Percentiles rank a stretch among this genome's conserved stretches.
These are phyloP conservation scores for Microglena sp. DNA, from an alignment of 139 green algal species.

Conservation along the genomic window DNA sequence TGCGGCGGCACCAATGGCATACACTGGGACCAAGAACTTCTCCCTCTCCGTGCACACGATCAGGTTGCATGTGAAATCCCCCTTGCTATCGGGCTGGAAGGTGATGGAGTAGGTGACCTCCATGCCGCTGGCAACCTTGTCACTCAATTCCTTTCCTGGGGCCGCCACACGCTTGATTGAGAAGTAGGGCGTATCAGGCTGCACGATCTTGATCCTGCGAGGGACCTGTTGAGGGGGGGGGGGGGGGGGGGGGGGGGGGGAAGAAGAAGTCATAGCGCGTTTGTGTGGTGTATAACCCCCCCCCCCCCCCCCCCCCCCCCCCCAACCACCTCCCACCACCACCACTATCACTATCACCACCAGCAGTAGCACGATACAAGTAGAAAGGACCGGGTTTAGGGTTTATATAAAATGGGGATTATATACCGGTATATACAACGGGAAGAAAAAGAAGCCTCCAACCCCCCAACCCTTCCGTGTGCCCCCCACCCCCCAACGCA, in stretches of 20 bases:
- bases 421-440: too few relatives aligned
- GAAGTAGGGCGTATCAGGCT: slow-evolving; percentile 45
- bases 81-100: slow-evolving; percentile 38
- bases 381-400: too few relatives aligned
- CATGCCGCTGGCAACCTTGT: slow-evolving; percentile 71
- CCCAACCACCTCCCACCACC: too few relatives aligned
- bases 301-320: background rate
- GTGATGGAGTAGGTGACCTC: slow-evolving; percentile 51
- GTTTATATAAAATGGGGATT: too few relatives aligned
- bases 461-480: too few relatives aligned
- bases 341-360: too few relatives aligned
- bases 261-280: background rate
- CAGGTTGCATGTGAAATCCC: slow-evolving; percentile 52
- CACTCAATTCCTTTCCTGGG: slow-evolving; percentile 20
- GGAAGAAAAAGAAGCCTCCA: too few relatives aligned
- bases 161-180: slow-evolving; percentile 23
- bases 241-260: background rate
- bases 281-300: background rate
- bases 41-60: slow-evolving; percentile 71
- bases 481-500: too few relatives aligned
- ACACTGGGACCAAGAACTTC: slow-evolving; percentile 69
- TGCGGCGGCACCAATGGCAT: slow-evolving; percentile 26
- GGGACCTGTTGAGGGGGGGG: slow-evolving; percentile 45
- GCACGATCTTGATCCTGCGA: slow-evolving; percentile 43
- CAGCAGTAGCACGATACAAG: too few relatives aligned